phyloP scores from a whole-genome alignment of 371 early-diverging fungal species.

The Parasitella parasitica region DNA sequence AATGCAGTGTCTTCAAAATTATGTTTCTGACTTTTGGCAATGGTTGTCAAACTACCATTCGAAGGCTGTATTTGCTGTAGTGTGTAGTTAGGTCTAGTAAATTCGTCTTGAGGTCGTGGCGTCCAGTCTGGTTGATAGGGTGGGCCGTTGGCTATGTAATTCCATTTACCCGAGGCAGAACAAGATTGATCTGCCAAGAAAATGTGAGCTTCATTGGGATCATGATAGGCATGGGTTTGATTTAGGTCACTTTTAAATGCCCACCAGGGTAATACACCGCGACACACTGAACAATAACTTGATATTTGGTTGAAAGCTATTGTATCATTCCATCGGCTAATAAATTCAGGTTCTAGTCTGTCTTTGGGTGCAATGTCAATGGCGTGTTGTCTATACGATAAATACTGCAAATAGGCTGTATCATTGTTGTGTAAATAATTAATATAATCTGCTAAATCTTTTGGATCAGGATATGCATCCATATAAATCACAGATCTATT shows the following conservation, averaged over 20 bases:
- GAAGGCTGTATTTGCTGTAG: neutral
- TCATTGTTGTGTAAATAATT: conserved; percentile 34
- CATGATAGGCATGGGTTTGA: neutral
- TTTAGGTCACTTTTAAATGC: conserved; percentile 1
- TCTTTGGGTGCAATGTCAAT: conserved; percentile 21
- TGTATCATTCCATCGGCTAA: conserved; percentile 33
- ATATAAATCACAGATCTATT: conserved; percentile 33
- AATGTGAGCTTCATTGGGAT: neutral
- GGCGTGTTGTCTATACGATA: conserved; percentile 31
- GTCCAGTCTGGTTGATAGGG: conserved; percentile 26
- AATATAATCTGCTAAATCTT: conserved; percentile 39
- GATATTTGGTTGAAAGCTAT: conserved; percentile 15
- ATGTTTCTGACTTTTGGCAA: neutral
- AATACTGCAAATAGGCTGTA: conserved; percentile 37
- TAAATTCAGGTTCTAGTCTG: conserved; percentile 30
- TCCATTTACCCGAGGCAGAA: conserved; percentile 31
- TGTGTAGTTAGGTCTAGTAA: conserved; percentile 5
- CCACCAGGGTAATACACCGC: conserved; percentile 38
- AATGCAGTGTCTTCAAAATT: neutral
- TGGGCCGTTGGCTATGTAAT: conserved; percentile 27
- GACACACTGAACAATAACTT: conserved; percentile 41
- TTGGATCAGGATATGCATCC: conserved; percentile 45
- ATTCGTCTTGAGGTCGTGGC: conserved; percentile 14
- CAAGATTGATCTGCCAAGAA: conserved; percentile 32
- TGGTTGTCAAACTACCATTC: neutral